These are phyloP conservation scores for Rutidosis leptorrhynchoides DNA, from an alignment of 129 eudicot species.

Conservation along the genomic window DNA sequence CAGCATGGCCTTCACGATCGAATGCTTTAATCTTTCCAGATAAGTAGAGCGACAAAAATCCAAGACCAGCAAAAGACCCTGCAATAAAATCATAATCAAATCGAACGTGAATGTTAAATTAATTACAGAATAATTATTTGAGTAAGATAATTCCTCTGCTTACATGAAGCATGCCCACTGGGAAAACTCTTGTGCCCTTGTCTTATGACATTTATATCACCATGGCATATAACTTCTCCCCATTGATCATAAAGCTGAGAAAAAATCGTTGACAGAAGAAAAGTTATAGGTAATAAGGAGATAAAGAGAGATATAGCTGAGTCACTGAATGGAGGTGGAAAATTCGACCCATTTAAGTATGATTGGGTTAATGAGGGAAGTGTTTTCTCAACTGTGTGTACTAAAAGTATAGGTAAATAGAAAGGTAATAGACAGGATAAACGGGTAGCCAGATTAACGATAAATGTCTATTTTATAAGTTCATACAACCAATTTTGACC, in stretches of 20 bases:
- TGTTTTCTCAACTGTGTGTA: background rate
- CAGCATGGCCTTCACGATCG: slow-evolving; percentile 34
- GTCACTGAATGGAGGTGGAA: background rate
- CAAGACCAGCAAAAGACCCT: slow-evolving; percentile 57
- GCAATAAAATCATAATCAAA: slow-evolving; percentile 6
- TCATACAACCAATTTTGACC: background rate
- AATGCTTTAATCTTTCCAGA: slow-evolving; percentile 43
- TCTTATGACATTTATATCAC: slow-evolving; percentile 33
- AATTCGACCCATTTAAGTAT: background rate
- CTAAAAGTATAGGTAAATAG: background rate
- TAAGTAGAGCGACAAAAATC: slow-evolving; percentile 45
- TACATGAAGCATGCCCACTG: slow-evolving; percentile 56
- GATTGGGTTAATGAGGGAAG: background rate
- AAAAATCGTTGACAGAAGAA: background rate
- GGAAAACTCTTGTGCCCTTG: slow-evolving; percentile 59
- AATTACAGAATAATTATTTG: background rate
- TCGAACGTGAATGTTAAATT: background rate
- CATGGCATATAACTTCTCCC: slow-evolving; percentile 47
- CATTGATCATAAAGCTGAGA: slow-evolving; percentile 32
- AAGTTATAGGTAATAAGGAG: background rate
- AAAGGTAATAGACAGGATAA: background rate
- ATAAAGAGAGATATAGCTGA: background rate
- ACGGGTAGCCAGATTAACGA: background rate
- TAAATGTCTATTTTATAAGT: background rate
- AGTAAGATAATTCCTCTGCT: slow-evolving; percentile 15